These are phyloP conservation scores for Wickerhamomyces tratensis DNA, from an alignment of 805 yeast species.

Conservation along the genomic window DNA sequence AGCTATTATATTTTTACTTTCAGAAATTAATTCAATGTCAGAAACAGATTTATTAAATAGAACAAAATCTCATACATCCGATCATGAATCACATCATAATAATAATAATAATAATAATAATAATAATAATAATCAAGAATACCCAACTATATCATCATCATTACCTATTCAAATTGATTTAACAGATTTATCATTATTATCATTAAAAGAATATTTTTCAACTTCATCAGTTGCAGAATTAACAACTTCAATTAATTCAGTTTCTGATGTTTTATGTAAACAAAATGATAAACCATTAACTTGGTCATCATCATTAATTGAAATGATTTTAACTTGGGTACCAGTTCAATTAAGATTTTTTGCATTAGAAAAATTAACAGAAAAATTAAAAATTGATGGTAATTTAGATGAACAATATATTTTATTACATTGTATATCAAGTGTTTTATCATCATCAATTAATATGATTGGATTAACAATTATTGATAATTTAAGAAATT, in stretches of 20 bases:
- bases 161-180: background rate
- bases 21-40: slow-evolving; percentile 5
- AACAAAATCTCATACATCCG: background rate
- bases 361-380: slow-evolving; percentile 39
- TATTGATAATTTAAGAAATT: slow-evolving; percentile 59
- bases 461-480: slow-evolving; percentile 84
- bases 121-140: background rate
- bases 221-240: slow-evolving; percentile 56
- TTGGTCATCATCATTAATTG: slow-evolving; percentile 53
- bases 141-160: too few relatives aligned
- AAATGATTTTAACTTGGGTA: slow-evolving; percentile 62
- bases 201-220: slow-evolving; percentile 54
- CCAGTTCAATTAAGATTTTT: slow-evolving; percentile 74
- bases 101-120: too few relatives aligned
- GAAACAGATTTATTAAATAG: background rate
- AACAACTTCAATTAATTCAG: slow-evolving; percentile 40
- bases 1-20: slow-evolving; percentile 10
- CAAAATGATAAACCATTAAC: slow-evolving; percentile 19
- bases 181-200: slow-evolving; percentile 17
- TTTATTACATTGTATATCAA: slow-evolving; percentile 37
- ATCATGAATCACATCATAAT: background rate
- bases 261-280: slow-evolving; percentile 34
- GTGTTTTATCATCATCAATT: slow-evolving; percentile 64
- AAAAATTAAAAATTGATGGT: slow-evolving; percentile 18
- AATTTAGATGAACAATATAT: slow-evolving; percentile 15